These are phyloP conservation scores for Septoria petroselini DNA, from an alignment of 2,329 filamentous ascomycete species.

Conservation along the genomic window DNA sequence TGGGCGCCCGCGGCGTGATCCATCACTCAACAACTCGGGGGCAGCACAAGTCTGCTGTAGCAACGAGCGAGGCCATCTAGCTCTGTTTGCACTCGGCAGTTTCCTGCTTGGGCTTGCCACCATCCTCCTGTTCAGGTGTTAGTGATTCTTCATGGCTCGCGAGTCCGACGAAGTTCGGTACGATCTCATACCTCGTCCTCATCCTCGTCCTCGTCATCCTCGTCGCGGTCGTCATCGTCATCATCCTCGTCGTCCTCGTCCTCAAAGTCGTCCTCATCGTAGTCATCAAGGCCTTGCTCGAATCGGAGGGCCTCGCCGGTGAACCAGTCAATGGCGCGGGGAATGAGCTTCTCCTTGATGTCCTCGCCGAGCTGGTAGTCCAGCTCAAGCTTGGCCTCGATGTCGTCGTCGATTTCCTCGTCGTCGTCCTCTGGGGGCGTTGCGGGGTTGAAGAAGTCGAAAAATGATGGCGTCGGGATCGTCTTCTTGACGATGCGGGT, in stretches of 20 bases:
- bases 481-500: constrained; percentile 99
- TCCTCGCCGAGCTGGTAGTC: constrained; percentile 99
- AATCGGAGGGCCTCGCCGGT: constrained; percentile 96
- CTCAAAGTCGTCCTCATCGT: constrained; percentile 77
- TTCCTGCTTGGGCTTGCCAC: constrained; percentile 89
- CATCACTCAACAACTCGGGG: too few species aligned
- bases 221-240: constrained; percentile 76
- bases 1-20: too few species aligned
- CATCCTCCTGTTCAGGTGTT: constrained; percentile 59
- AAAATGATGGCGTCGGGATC: constrained; percentile 95
- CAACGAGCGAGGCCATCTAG: constrained; percentile 43
- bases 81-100: constrained; percentile 95
- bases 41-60: too few species aligned
- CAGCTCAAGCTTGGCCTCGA: constrained; percentile 95
- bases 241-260: constrained; percentile 94
- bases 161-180: neutral
- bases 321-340: constrained; percentile 98
- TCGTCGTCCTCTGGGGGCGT: constrained; percentile 77
- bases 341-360: constrained; percentile 99
- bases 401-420: constrained; percentile 79
- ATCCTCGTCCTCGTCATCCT: constrained; percentile 65
- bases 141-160: constrained; percentile 1
- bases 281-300: constrained; percentile 85
- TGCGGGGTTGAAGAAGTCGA: constrained; percentile 97
- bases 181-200: constrained; percentile 49